Conservation (phyloP, 2,329 filamentous ascomycete genomes). For the Hyphodiscus sp. region DNA sequence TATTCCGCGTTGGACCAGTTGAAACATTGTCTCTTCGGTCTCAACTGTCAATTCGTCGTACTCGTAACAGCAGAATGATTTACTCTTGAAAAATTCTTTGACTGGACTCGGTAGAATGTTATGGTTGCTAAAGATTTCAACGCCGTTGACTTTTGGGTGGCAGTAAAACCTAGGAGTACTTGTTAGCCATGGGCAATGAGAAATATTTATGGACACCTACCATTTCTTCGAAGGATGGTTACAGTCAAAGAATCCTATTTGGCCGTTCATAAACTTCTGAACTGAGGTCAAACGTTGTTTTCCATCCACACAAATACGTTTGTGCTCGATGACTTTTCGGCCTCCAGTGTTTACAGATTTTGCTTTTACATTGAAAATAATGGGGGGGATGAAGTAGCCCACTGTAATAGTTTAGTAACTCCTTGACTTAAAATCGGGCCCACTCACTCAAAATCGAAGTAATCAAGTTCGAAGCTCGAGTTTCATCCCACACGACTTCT, state of each 20-base stretch:
- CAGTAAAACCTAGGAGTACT: slow-evolving; percentile 23
- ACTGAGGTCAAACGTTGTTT: slow-evolving; percentile 43
- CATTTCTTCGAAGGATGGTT: slow-evolving; percentile 34
- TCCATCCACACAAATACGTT: slow-evolving; percentile 39
- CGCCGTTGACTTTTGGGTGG: slow-evolving; percentile 22
- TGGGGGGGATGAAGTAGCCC: slow-evolving; percentile 37
- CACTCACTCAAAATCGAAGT: slow-evolving; percentile 26
- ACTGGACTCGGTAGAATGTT: slow-evolving; percentile 31
- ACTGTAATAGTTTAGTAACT: slow-evolving; percentile 17
- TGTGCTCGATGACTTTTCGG: slow-evolving; percentile 13
- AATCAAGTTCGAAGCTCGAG: slow-evolving; percentile 25
- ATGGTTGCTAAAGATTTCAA: slow-evolving; percentile 18
- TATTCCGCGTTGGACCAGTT: slow-evolving; percentile 40
- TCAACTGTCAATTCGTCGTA: slow-evolving; percentile 33
- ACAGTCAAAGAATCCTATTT: slow-evolving; percentile 37
- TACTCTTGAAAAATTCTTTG: slow-evolving; percentile 33
- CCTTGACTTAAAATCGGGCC: not conserved
- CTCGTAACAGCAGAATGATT: slow-evolving; percentile 38
- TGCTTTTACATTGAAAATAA: slow-evolving; percentile 37
- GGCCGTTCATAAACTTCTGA: slow-evolving; percentile 37
- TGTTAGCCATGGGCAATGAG: not conserved
- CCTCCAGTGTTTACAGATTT: slow-evolving; percentile 9
- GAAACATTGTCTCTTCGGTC: slow-evolving; percentile 43
- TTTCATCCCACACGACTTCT: slow-evolving; percentile 39
- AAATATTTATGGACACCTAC: slow-evolving; percentile 23